Base-by-base conservation (phyloP, 495 filamentous ascomycete species). In the Penicillium macrosclerotiorum region DNA sequence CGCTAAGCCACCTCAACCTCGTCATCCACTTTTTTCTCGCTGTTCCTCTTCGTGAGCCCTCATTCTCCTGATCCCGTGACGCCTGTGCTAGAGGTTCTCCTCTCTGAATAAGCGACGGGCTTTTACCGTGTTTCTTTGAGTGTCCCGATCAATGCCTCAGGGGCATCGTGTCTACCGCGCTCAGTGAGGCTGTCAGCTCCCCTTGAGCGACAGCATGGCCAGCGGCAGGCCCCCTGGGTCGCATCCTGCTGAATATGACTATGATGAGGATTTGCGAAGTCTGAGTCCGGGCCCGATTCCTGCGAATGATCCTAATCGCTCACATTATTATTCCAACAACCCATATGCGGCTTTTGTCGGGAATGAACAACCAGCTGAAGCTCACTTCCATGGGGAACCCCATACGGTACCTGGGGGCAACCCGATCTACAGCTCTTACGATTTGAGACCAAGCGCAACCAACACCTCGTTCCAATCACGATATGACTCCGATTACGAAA, bases 261-360 rank as follows among this genome's bases (percentile, higher is more conserved):
- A 76, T 60, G 68, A 75, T 60, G 86, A 90, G 63, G 79, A 90
- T 43, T 78, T 95, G 60, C 85, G 92, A 52, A 71, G 83, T 45
- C 75, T 82, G 20, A 78, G 81, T 47, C 80, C 88, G 9, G 72
- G 83, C 45, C 75, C 82, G 20, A 78, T 81, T 45, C 80, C 88
- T 12, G 62, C 79, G 17, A 92, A 95, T 64, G 83, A 80, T 62
- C 72, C 74, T 36, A 89, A 88, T 12, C 81, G 85, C n/a, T n/a
- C n/a, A n/a, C n/a, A n/a, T n/a, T n/a, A n/a, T n/a, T n/a, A n/a
- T n/a, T n/a, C n/a, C n/a, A n/a, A n/a, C n/a, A n/a, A n/a, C n/a
- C n/a, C n/a, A n/a, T n/a, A n/a, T n/a, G n/a, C n/a, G n/a, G n/a
- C n/a, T 40, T 98, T 97, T 59, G 83, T 98, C 46, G 94, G 93